Percentiles rank a stretch among this genome's conserved stretches.
Conservation (phyloP, 2,329 filamentous ascomycete genomes). For the Parastagonospora nodorum region DNA sequence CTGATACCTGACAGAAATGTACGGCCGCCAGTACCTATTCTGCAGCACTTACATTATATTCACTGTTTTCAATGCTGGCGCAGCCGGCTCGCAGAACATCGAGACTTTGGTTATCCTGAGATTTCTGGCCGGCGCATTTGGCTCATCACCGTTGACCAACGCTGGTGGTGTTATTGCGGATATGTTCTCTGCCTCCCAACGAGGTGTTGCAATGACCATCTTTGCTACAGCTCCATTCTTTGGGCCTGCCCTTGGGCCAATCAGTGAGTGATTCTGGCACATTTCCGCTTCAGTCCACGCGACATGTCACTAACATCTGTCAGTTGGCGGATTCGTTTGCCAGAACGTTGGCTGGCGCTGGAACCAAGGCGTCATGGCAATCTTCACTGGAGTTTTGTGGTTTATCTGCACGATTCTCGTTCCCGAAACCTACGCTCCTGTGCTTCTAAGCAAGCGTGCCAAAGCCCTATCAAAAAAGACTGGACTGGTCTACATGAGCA, state of each 20-base stretch:
- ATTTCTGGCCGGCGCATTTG: constrained; percentile 50
- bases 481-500: constrained; percentile 58
- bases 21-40: constrained; percentile 52
- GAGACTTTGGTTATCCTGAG: constrained; percentile 52
- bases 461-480: constrained; percentile 64
- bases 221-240: constrained; percentile 54
- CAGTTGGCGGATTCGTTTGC: constrained; percentile 21
- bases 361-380: constrained; percentile 59
- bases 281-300: background rate
- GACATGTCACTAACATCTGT: background rate
- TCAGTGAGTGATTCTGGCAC: constrained; percentile 24
- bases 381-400: constrained; percentile 47
- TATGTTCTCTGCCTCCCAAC: constrained; percentile 29
- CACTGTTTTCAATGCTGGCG: constrained; percentile 49
- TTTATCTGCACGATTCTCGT: constrained; percentile 31
- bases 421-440: constrained; percentile 66
- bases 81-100: constrained; percentile 52
- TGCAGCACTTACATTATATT: constrained; percentile 43
- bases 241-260: constrained; percentile 54
- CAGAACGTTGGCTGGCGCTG: constrained; percentile 30
- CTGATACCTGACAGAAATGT: constrained; percentile 55
- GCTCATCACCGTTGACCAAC: constrained; percentile 52
- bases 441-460: constrained; percentile 66
- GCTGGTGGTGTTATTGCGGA: constrained; percentile 46
- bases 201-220: constrained; percentile 53